phyloP scores from a whole-genome alignment of 176 grass and related monocot genomes.

The Themeda triandra region DNA sequence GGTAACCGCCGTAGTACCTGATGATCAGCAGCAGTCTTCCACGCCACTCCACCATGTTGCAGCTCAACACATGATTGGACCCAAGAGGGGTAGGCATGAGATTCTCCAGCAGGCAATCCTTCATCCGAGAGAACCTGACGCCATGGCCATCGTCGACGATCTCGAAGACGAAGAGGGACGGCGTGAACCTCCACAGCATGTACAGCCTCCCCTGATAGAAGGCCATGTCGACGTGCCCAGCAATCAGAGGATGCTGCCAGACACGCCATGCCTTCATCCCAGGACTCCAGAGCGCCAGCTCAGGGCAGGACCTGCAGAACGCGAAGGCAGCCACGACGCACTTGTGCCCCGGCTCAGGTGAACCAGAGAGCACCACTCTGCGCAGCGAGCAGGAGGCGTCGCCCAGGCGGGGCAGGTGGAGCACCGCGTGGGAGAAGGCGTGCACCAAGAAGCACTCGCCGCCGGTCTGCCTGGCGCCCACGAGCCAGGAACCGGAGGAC shows the following conservation, averaged over 20 bases:
- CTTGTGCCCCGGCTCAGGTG: not conserved
- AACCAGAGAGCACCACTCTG: not conserved
- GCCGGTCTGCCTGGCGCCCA: not conserved
- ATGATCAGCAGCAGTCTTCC: conserved; percentile 8
- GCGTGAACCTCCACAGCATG: not conserved
- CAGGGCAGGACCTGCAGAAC: not conserved
- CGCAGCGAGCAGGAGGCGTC: not conserved
- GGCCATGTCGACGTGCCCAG: not conserved
- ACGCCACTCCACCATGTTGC: conserved; percentile 21
- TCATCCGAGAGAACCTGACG: not conserved
- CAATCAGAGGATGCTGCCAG: not conserved
- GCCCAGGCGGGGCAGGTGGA: not conserved
- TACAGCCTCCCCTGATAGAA: conserved; percentile 22
- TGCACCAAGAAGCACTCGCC: conserved; percentile 25
- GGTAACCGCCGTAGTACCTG: not conserved
- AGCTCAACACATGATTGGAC: not conserved
- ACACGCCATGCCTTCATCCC: conserved; percentile 14
- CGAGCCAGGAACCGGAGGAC: not conserved
- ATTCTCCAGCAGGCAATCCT: not conserved
- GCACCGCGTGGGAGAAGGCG: not conserved
- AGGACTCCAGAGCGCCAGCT: conserved; percentile 7
- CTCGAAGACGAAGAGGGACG: not conserved
- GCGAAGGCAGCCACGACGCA: not conserved
- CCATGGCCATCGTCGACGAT: not conserved
- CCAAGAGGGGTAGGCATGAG: too few species aligned